Evolutionary conservation across 2,329 filamentous ascomycete species (phyloP), one percentile per base, ranked within the genome.

Genomic region (Trichoderma koningii): DNA sequence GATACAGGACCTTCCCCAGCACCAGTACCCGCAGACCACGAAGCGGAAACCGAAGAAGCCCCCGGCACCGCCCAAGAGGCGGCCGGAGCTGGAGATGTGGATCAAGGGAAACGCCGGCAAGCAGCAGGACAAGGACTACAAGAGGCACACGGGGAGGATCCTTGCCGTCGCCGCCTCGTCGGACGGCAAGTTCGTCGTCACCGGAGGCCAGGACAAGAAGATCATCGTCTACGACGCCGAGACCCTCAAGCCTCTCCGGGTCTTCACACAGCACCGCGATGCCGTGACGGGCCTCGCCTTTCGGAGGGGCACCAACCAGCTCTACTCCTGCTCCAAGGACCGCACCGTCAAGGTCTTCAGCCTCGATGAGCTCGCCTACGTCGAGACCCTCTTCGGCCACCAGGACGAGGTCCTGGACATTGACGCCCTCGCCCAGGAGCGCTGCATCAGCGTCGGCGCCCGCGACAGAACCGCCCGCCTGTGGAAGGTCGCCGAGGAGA

Each of bases 401-500:
- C 94, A 97, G 74, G 94, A 98, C 74, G 85, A 91, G 69, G 90
- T 98, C 5, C 83, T 94, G 44, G 91, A 93, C 73, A 86, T 99
- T 63, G 90, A 91, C 68, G 89, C 92, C 23, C 83, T 96, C 68
- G 88, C 89, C 2, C 88, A 93, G 70, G 95, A 98, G 76, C 89
- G 92, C 55, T 97, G 95, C 74, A 84, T 98, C 66, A 95, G 89
- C 67, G 95, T 97, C 19, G 95, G 95, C 63, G 90, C 92, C 6
- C 85, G 95, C 69, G 95, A 99, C 76, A 88, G 94, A 65, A 97
- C 93, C 2, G 95, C 94, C 45, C 85, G 95, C 66, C 79, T 97
- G 70, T 99, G 95, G 95, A 97, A 97, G 77, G 93, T 99, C 1
- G 87, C 92, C 5, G 95, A 99, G 72, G 94, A 99, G 79, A 92